Evolutionary conservation across 2,329 filamentous ascomycete species (phyloP), one percentile per base, ranked within the genome.

Genomic region (Alternaria sp.): DNA sequence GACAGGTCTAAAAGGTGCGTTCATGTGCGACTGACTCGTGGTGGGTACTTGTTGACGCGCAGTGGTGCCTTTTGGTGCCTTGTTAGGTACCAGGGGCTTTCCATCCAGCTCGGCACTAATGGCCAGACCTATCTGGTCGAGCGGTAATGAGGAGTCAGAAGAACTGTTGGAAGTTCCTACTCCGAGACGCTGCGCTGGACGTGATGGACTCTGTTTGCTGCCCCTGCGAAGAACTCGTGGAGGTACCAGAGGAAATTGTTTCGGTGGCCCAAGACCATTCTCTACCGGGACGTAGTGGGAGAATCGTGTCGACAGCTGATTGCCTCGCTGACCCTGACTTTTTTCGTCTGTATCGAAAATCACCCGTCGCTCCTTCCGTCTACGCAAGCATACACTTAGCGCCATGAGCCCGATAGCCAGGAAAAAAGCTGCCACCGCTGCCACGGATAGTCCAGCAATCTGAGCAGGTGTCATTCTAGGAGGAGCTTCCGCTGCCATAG

Each of bases 401-500:
- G 70, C 70, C 71, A 78, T 74, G n/a, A 77, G 65, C 2, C 75
- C 76, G 45, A 77, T 71, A n/a, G 75, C 74, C 51, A 78, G 62
- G 28, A 76, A 69, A 45, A 79, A 75, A 4, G 75, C 69, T 48
- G 76, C 72, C 8, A 71, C 72, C 8, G 72, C 75, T 33, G 76
- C 77, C 37, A 78, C 72, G 7, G 74, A 69, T 13, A 79, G 66
- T 5, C 77, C 77, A 9, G 72, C 73, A 54, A 79, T 78, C 61
- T 79, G 76, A 23, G 76, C 74, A 21, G 76, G 72, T 17, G 66
- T 76, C 71, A 79, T 73, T 41, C 60, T 70, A 6, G 70, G 67
- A 13, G 62, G 51, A 24, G 58, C 51, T 13, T 70, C 56, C 29
- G 61, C 44, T 17, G 65, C 52, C 40, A 52, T 55, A 28, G 67